phyloP scores from a whole-genome alignment of 2,329 filamentous ascomycete genomes.

The Penicillium corylophilum region DNA sequence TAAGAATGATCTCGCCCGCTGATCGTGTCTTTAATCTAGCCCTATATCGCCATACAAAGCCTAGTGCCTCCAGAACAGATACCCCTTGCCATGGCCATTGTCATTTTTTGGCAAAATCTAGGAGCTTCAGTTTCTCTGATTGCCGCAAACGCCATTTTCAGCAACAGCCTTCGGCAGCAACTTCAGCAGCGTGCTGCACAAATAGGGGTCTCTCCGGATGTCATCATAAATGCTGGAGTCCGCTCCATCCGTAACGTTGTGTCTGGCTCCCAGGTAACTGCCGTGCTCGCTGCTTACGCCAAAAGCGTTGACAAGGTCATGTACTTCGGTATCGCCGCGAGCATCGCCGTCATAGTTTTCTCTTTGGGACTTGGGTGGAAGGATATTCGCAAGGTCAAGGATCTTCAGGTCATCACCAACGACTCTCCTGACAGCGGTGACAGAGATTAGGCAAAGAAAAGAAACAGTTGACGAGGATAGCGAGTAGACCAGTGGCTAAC shows the following conservation, averaged over 20 bases:
- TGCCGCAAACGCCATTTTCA: slow-evolving; percentile 30
- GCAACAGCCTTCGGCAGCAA: slow-evolving; percentile 23
- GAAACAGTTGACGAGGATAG: background rate
- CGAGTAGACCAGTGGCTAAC: background rate
- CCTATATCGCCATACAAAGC: slow-evolving; percentile 29
- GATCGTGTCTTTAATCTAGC: slow-evolving; percentile 10
- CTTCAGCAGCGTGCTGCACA: slow-evolving; percentile 15
- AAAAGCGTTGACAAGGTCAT: slow-evolving; percentile 29
- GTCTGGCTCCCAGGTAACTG: slow-evolving; percentile 22
- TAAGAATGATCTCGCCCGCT: background rate
- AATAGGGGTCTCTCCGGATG: slow-evolving; percentile 18
- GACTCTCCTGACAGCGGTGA: background rate
- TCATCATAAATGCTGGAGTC: slow-evolving; percentile 26
- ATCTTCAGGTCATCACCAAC: slow-evolving; percentile 16
- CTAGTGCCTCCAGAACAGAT: slow-evolving; percentile 25
- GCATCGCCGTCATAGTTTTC: slow-evolving; percentile 21
- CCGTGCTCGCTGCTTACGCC: slow-evolving; percentile 28
- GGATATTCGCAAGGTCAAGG: slow-evolving; percentile 28
- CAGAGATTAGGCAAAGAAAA: background rate
- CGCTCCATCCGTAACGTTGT: slow-evolving; percentile 24
- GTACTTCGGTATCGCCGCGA: slow-evolving; percentile 29
- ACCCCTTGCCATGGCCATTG: slow-evolving; percentile 27
- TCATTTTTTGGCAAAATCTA: slow-evolving; percentile 37
- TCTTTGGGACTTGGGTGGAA: slow-evolving; percentile 30
- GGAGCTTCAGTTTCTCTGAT: slow-evolving; percentile 31